Evolutionary conservation across 2,329 filamentous ascomycete species (phyloP), one percentile per base, ranked within the genome.

Genomic region (Westerdykella sp.): DNA sequence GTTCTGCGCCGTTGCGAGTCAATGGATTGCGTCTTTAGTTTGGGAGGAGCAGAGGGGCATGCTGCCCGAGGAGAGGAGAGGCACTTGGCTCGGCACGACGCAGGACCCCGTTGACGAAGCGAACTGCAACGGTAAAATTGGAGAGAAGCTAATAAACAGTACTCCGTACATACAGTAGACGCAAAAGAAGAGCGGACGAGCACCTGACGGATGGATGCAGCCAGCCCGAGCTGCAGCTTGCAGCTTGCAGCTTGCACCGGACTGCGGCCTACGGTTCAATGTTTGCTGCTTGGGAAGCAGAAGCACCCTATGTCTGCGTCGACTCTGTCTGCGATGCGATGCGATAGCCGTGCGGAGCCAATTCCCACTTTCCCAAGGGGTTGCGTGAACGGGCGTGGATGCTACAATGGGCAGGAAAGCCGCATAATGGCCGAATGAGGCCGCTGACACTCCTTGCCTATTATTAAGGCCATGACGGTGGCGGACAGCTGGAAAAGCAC

Each of bases 1-100:
- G 30, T 14, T 50, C 47, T 53, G 52, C 18, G 50, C 47, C 45
- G 48, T 31, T 41, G 40, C 46, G 46, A 49, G 45, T 47, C 43
- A 47, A 48, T 39, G 44, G 44, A 36, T 28, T 42, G 42, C 42
- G 37, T 14, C 37, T 39, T 43, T 39, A 40, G 25, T 28, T 12
- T 28, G 4, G 23, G 11, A 18, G 39, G 38, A 42, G 43, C 34
- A 23, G 40, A 48, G 18, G 18, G 18, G 18, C 18, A 6, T 21
- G 18, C 18, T 21, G 18, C 18, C 18, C 18, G 50, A 45, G 44
- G 46, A 31, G 35, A 40, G 18, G 18, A 21, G 18, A 25, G 10
- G 22, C 25, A 28, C 25, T 5, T 36, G 18, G 34, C n/a, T 25
- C 16, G 37, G 12, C n/a, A 21, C 6, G 18, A 21, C 6, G 18